These are phyloP conservation scores for Hypomontagnella monticulosa DNA, from an alignment of 495 filamentous ascomycete species.

Conservation along the genomic window DNA sequence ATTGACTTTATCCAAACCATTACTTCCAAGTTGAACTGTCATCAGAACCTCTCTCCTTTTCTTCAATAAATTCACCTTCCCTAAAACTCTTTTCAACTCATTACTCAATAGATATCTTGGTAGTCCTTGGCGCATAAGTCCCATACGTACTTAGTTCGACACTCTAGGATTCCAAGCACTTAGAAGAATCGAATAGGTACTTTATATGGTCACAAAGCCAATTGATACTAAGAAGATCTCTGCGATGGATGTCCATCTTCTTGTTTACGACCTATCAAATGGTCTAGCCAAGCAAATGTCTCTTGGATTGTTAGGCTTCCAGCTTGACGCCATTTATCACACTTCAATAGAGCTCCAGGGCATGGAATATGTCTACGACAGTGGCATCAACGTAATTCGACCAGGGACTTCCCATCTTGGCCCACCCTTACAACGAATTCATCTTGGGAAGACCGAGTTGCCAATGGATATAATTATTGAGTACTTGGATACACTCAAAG, in stretches of 20 bases:
- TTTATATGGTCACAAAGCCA: not conserved
- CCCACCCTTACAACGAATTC: slow-evolving; percentile 77
- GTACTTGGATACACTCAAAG: slow-evolving; percentile 83
- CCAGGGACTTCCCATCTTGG: slow-evolving; percentile 90
- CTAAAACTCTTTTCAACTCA: not conserved
- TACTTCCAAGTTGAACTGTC: not conserved
- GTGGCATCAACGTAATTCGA: slow-evolving; percentile 79
- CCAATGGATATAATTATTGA: slow-evolving; percentile 87
- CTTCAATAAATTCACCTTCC: not conserved
- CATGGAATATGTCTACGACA: slow-evolving; percentile 62
- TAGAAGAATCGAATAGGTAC: not conserved
- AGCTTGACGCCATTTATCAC: slow-evolving; percentile 91
- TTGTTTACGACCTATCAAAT: slow-evolving; percentile 92
- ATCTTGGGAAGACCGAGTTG: slow-evolving; percentile 78
- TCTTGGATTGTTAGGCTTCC: slow-evolving; percentile 68
- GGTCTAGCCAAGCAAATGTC: slow-evolving; percentile 64
- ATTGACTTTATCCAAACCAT: not conserved
- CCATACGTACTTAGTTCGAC: not conserved
- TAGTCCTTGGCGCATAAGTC: no score
- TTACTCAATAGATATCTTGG: no score
- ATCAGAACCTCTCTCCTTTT: not conserved
- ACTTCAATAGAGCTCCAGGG: slow-evolving; percentile 85
- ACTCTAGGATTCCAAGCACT: not conserved
- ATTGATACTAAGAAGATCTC: not conserved
- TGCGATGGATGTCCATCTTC: slow-evolving; percentile 86